These are phyloP conservation scores for Acanthamoeba sp. DNA, from an alignment of 208 protist species.

Conservation along the genomic window DNA sequence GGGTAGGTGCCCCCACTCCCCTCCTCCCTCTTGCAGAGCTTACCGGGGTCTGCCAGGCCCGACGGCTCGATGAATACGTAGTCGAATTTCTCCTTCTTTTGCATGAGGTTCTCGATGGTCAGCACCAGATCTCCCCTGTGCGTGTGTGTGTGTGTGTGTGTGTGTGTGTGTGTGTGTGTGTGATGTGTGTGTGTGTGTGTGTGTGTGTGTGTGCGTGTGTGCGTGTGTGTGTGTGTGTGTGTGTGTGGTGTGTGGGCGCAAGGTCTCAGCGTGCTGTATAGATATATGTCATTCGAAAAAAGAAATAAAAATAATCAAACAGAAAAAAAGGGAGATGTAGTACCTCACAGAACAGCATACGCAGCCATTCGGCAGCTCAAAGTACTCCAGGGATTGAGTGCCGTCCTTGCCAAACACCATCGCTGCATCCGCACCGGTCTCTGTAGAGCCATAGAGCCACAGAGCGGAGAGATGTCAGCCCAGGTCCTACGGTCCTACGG, in stretches of 20 bases:
- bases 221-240: no score
- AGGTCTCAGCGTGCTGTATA: no score
- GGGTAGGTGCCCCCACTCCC: no score
- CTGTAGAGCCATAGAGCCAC: background rate
- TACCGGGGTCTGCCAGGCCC: conserved; percentile 77
- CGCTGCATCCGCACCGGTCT: conserved; percentile 31
- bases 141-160: background rate
- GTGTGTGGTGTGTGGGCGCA: no score
- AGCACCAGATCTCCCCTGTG: conserved; percentile 77
- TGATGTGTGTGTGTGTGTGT: background rate
- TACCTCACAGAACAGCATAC: conserved; percentile 69
- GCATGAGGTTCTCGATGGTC: conserved; percentile 80
- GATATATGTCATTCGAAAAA: no score
- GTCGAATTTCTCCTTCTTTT: conserved; percentile 73
- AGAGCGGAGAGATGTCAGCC: background rate
- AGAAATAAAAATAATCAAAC: background rate
- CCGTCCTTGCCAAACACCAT: conserved; percentile 51
- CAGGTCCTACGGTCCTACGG: no score
- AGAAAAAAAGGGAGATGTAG: background rate
- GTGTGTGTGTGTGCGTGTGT: no score
- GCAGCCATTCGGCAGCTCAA: conserved; percentile 72
- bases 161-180: background rate
- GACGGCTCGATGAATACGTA: conserved; percentile 77
- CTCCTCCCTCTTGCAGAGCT: background rate
- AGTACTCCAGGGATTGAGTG: conserved; percentile 1